Percentiles rank a stretch among this genome's conserved stretches.
Conservation (phyloP, 192 early-diverging fungal species). For the Hyaloraphidium curvatum region DNA sequence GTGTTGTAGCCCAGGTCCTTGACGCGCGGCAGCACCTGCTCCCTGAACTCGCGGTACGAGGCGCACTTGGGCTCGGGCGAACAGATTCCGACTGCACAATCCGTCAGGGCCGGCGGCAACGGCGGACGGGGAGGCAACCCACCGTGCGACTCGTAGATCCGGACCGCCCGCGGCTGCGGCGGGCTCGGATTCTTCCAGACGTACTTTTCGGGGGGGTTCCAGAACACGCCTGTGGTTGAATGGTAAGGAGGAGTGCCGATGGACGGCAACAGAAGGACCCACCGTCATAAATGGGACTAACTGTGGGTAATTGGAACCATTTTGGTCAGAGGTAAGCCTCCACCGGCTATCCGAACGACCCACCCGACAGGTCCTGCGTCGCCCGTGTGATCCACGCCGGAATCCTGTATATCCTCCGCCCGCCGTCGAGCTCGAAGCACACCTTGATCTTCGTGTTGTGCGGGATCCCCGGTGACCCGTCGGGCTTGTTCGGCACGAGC, state of each 20-base stretch:
- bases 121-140: neutral
- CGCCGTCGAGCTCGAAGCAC: slow-evolving; percentile 41
- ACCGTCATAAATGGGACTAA: slow-evolving; percentile 73
- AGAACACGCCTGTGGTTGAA: slow-evolving; percentile 44
- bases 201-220: slow-evolving; percentile 70
- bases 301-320: too few species aligned
- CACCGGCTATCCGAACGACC: too few species aligned
- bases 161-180: slow-evolving; percentile 36
- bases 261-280: too few species aligned
- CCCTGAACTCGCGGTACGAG: slow-evolving; percentile 80
- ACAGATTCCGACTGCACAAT: slow-evolving; percentile 66
- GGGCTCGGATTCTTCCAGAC: slow-evolving; percentile 57
- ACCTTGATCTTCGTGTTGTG: slow-evolving; percentile 79
- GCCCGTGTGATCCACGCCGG: slow-evolving; percentile 77
- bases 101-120: neutral
- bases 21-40: slow-evolving; percentile 70
- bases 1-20: slow-evolving; percentile 62
- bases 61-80: slow-evolving; percentile 60
- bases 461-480: slow-evolving; percentile 47
- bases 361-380: slow-evolving; percentile 76
- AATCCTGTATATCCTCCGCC: slow-evolving; percentile 66
- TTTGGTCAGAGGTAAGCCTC: too few species aligned
- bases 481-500: slow-evolving; percentile 33
- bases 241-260: neutral
- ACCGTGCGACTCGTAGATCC: slow-evolving; percentile 92